Conservation (phyloP, 306 rosid genomes). For the Dryas alaskensis region DNA sequence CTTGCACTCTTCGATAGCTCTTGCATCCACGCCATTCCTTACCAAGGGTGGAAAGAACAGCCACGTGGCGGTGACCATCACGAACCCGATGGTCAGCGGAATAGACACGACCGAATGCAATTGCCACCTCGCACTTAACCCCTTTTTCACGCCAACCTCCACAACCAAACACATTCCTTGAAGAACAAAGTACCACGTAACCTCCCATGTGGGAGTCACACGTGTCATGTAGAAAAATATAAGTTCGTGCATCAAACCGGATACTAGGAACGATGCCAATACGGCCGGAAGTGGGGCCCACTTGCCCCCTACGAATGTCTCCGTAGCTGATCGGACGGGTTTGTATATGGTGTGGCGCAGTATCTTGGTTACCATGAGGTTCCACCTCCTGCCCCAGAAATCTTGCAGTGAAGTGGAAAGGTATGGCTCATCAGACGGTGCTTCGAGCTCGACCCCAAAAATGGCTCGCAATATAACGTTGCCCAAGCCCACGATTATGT, state of each 20-base stretch:
- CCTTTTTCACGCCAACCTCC: slow-evolving; percentile 20
- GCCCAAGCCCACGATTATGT: slow-evolving; percentile 20
- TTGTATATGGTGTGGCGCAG: slow-evolving; percentile 22
- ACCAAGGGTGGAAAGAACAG: slow-evolving; percentile 36
- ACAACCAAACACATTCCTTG: slow-evolving; percentile 33
- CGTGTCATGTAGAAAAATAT: slow-evolving; percentile 26
- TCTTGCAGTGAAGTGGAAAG: slow-evolving; percentile 34
- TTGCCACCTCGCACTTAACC: neutral
- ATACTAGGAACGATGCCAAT: slow-evolving; percentile 21
- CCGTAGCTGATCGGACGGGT: slow-evolving; percentile 20
- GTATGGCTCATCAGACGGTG: slow-evolving; percentile 34
- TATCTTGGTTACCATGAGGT: slow-evolving; percentile 21
- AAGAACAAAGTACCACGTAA: slow-evolving; percentile 29
- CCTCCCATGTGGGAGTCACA: slow-evolving; percentile 37
- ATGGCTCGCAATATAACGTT: slow-evolving; percentile 7
- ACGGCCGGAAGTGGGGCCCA: slow-evolving; percentile 13
- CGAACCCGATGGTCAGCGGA: slow-evolving; percentile 24
- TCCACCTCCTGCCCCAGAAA: slow-evolving; percentile 40
- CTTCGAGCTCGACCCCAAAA: slow-evolving; percentile 29
- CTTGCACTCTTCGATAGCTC: slow-evolving; percentile 14
- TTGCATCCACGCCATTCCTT: slow-evolving; percentile 19
- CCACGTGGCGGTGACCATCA: slow-evolving; percentile 27
- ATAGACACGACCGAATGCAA: slow-evolving; percentile 19
- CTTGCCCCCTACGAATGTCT: neutral
- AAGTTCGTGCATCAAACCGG: slow-evolving; percentile 41